Evolutionary conservation across 371 early-diverging fungal genomes (phyloP).

Genomic region (Parasitella parasitica): DNA sequence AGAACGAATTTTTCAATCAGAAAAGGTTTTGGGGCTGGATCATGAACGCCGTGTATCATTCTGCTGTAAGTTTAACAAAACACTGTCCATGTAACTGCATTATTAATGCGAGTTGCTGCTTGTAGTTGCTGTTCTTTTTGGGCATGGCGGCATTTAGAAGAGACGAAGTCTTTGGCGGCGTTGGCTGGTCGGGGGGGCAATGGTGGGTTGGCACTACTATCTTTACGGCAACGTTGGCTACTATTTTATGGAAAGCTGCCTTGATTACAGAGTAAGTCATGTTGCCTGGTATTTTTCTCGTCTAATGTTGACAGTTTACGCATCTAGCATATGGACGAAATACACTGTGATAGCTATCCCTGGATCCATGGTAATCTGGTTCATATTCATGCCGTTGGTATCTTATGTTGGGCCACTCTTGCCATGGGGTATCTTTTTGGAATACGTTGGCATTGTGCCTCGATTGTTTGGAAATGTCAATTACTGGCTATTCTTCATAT

Average conservation of each 20-base stretch:
- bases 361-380: conserved; percentile 81
- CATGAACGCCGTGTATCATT: conserved; percentile 90
- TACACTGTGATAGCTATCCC: conserved; percentile 75
- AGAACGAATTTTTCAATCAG: conserved; percentile 88
- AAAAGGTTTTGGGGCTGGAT: conserved; percentile 94
- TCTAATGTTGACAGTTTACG: too few species aligned
- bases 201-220: conserved; percentile 75
- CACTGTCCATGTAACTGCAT: too few species aligned
- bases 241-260: conserved; percentile 79
- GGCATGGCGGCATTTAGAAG: conserved; percentile 25
- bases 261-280: conserved; percentile 65
- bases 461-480: conserved; percentile 62
- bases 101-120: too few species aligned
- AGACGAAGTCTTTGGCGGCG: conserved; percentile 19
- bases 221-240: conserved; percentile 70
- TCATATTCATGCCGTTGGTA: conserved; percentile 79
- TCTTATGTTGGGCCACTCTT: conserved; percentile 66
- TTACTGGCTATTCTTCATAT: conserved; percentile 80
- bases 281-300: too few species aligned
- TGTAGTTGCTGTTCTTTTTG: conserved; percentile 26
- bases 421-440: conserved; percentile 58
- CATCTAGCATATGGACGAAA: conserved; percentile 69
- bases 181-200: conserved; percentile 64
- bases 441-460: conserved; percentile 72
- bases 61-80: conserved; percentile 49